These are phyloP conservation scores for Pestalotiopsis sp. DNA, from an alignment of 2,329 filamentous ascomycete genomes.

Conservation along the genomic window DNA sequence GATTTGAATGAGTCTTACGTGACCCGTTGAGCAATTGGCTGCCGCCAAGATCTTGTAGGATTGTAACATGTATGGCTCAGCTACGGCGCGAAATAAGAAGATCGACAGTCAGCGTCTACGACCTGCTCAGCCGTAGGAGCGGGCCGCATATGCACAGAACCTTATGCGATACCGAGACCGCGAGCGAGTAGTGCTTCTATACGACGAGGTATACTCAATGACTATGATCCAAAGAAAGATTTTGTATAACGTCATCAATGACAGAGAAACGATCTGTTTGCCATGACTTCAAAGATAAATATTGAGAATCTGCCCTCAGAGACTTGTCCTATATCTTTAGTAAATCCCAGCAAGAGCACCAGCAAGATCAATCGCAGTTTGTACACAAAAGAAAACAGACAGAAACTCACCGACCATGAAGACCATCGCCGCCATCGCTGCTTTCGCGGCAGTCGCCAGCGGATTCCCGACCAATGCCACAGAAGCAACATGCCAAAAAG, in stretches of 20 bases:
- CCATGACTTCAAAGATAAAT: too few relatives aligned
- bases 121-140: background rate
- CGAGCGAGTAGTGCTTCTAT: background rate
- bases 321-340: too few relatives aligned
- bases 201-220: background rate
- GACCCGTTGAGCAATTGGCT: too few relatives aligned
- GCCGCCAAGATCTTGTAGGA: background rate
- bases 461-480: background rate
- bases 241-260: background rate
- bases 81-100: background rate
- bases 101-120: background rate
- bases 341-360: too few relatives aligned
- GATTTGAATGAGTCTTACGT: too few relatives aligned
- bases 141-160: background rate
- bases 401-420: background rate
- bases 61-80: background rate
- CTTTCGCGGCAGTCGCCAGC: background rate
- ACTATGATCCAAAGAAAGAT: background rate
- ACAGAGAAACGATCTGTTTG: too few relatives aligned
- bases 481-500: background rate
- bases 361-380: background rate
- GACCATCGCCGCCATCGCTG: background rate
- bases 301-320: too few relatives aligned
- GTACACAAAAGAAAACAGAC: background rate
- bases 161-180: background rate